Conservation (phyloP, 176 grass and related monocot species). For the Bothriochloa decipiens region DNA sequence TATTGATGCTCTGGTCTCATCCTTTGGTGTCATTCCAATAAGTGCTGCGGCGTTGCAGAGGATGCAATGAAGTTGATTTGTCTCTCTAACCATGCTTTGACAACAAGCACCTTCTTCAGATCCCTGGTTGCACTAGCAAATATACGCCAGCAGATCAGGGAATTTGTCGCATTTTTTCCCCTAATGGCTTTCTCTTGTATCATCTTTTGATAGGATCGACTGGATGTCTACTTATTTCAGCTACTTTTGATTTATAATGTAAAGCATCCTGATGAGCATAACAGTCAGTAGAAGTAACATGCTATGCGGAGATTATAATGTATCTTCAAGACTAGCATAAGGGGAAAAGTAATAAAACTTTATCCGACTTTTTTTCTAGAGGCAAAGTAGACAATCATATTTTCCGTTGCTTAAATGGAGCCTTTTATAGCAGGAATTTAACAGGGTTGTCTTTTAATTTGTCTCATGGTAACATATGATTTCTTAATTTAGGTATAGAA, state of each 20-base stretch:
- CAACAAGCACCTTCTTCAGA: background rate
- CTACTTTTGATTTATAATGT: background rate
- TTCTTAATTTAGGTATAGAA: too few species aligned
- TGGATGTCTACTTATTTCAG: background rate
- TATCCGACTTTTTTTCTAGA: background rate
- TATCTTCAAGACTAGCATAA: background rate
- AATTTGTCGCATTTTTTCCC: background rate
- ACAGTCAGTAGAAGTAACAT: background rate
- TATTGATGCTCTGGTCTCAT: slow-evolving; percentile 75
- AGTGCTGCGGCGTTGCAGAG: slow-evolving; percentile 57
- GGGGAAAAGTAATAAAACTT: background rate
- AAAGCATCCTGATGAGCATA: background rate
- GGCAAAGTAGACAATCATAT: background rate
- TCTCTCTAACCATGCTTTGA: background rate
- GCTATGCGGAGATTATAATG: background rate
- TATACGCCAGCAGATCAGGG: background rate
- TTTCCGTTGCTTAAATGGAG: too few species aligned
- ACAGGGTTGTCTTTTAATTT: too few species aligned
- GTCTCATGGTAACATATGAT: too few species aligned
- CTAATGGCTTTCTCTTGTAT: slow-evolving; percentile 15
- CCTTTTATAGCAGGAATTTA: too few species aligned
- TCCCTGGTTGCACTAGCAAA: background rate
- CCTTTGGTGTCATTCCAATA: slow-evolving; percentile 70
- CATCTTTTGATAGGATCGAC: background rate
- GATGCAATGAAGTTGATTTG: slow-evolving; percentile 35